These are phyloP conservation scores for Coniferiporia weirii DNA, from an alignment of 1,284 basidiomycete species.

Conservation along the genomic window DNA sequence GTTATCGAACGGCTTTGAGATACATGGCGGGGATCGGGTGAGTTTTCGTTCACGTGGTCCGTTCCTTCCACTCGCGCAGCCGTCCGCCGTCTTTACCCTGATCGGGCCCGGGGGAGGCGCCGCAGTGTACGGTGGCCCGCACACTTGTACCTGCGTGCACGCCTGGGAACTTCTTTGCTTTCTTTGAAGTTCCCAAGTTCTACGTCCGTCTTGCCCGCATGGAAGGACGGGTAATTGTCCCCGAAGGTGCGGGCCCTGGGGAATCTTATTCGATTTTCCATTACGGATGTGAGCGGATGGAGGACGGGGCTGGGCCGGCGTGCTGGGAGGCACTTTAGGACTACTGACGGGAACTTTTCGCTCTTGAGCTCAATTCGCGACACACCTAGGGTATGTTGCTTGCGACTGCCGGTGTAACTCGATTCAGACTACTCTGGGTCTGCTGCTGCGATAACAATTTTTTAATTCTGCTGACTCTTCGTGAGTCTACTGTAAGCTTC, in stretches of 20 bases:
- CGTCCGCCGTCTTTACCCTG: too few relatives aligned
- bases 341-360: not conserved
- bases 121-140: not conserved
- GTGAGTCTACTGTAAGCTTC: not conserved
- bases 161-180: too few relatives aligned
- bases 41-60: too few relatives aligned
- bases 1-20: too few relatives aligned
- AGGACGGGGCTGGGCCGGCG: conserved; percentile 1
- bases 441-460: conserved; percentile 18
- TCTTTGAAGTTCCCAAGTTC: too few relatives aligned
- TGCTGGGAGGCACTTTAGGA: not conserved
- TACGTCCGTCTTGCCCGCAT: too few relatives aligned
- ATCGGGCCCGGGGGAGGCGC: not conserved
- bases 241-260: too few relatives aligned
- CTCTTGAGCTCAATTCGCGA: conserved; percentile 24
- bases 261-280: too few relatives aligned
- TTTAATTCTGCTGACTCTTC: conserved; percentile 6
- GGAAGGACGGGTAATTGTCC: too few relatives aligned
- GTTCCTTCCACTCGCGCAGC: too few relatives aligned
- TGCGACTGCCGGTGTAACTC: conserved; percentile 19
- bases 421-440: conserved; percentile 25
- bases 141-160: not conserved
- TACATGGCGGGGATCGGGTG: too few relatives aligned
- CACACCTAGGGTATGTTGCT: conserved; percentile 7
- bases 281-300: not conserved